Base-by-base conservation (phyloP, 2,329 filamentous ascomycete species). In the Raffaelea ambrosiae region DNA sequence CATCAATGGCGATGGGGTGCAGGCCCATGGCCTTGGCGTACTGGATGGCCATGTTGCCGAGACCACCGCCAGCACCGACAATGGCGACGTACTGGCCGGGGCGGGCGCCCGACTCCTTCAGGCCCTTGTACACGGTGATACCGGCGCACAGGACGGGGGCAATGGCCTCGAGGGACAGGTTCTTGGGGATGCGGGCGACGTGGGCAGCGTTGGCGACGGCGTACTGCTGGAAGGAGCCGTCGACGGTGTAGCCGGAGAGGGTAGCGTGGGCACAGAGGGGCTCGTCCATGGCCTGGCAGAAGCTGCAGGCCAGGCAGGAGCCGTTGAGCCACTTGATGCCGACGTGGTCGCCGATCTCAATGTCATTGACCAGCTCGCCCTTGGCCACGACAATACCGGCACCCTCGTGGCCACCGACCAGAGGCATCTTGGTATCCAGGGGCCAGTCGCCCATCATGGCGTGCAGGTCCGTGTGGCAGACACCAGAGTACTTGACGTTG, bases 301-400 rank as follows among this genome's bases (percentile, higher is more conserved):
- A 95, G 57, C 81, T 76, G 71, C 90, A 97, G 54, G 74, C 66
- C 53, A 95, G 73, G 68, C 91, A 96, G 42, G 85, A 84, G 54
- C 88, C 86, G 67, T 95, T 93, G 61, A 96, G 74, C 89, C 89
- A 96, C 73, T 88, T 95, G 67, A 97, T 79, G 63, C 91, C 91
- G 52, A 82, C 91, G 59, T 88, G 73, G 61, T 95, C 88, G 57
- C 90, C 90, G 58, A 95, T 73, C 63, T 88, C 71, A 52, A 95
- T 70, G 58, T 93, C 87, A 3, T 76, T 69, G 54, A 93, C 88
- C 33, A 94, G 77, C 18, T 84, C 51, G 57, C 49, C 95, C 76
- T 58, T 88, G 87, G 65, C 88, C 61, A 89, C 89, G 52, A 94
- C 87, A 54, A 95, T 84, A 55, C 87, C 89, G 22, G 95, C 80